Conservation (phyloP, 768 basidiomycete species). For the Rhodotorula kratochvilovae region DNA sequence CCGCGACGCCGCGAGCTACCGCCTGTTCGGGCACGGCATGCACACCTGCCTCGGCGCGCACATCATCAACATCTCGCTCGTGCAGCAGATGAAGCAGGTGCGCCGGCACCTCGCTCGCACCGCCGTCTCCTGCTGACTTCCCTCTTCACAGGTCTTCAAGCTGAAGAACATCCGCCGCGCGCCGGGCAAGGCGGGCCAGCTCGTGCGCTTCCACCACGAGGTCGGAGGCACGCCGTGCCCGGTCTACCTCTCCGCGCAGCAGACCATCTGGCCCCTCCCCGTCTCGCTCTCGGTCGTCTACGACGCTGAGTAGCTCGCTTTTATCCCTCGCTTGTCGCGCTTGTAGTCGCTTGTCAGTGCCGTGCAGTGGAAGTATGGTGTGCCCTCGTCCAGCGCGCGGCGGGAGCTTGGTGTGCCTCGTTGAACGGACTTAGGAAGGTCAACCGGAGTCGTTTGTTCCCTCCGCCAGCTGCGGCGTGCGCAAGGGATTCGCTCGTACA, state of each 20-base stretch:
- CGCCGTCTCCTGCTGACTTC: not conserved
- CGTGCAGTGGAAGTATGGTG: not conserved
- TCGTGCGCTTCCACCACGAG: conserved; percentile 1
- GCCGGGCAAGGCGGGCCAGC: conserved; percentile 11
- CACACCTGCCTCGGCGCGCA: conserved; percentile 19
- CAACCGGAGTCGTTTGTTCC: too few species aligned
- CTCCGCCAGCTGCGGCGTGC: too few species aligned
- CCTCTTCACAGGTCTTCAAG: not conserved
- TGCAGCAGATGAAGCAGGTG: conserved; percentile 6
- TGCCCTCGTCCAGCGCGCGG: too few species aligned
- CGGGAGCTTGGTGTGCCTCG: too few species aligned
- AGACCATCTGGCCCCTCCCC: not conserved
- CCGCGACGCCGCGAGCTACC: conserved; percentile 11
- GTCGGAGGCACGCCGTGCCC: conserved; percentile 8
- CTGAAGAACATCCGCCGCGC: conserved; percentile 25
- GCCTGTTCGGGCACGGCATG: conserved; percentile 20
- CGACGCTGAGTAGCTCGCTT: not conserved
- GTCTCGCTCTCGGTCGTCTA: conserved; percentile 18
- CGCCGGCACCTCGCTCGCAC: not conserved
- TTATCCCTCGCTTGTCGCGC: not conserved
- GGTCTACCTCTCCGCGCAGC: not conserved
- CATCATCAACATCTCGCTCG: conserved; percentile 6
- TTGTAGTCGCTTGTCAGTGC: too few species aligned
- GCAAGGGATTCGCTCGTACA: too few species aligned
- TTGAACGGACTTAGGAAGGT: too few species aligned